Evolutionary conservation across 352 stramenopile genomes (phyloP), one percentile per base, ranked within the genome.

Genomic region (Thalassiosira pacifica): DNA sequence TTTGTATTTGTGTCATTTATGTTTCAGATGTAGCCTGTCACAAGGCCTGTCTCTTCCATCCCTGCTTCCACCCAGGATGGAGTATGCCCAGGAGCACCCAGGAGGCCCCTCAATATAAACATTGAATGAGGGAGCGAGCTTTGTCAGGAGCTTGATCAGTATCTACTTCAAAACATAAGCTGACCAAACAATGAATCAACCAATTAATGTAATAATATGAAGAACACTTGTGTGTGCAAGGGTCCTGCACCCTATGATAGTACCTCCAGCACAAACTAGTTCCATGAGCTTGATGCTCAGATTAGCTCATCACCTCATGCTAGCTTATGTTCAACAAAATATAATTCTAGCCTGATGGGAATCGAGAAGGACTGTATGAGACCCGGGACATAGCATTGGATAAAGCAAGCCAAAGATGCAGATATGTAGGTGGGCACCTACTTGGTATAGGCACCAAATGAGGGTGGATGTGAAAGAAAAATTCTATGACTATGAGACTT

Each of bases 181-280:
- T 13, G n/a, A 57, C 45, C n/a, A 13, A n/a, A 57, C 45, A 57
- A 57, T 57, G 6, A 5, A 57, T 57, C 45, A 5, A 57, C 45
- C n/a, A 57, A 22, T 57, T 57, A 22, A 57, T 57, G 45, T 13
- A n/a, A 57, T 22, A 57, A 57, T 57, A 57, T 57, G 19, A 57
- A 13, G n/a, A 57, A 57, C 45, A 57, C 5, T 57, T 13, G 45
- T 57, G 45, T 57, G 45, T 57, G 45, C n/a, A 57, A 13, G 45
- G 45, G 45, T 57, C 45, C 45, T 22, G n/a, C 45, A 57, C 45
- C 45, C 45, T n/a, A n/a, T n/a, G n/a, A n/a, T n/a, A 57, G 45
- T 13, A 57, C 45, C 45, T 22, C 45, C 45, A 57, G n/a, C n/a
- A 13, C 45, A 57, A 57, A 57, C 45, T 57, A 57, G 45, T 22